Base-by-base conservation (phyloP, 768 basidiomycete genomes). In the Mycena crocata region DNA sequence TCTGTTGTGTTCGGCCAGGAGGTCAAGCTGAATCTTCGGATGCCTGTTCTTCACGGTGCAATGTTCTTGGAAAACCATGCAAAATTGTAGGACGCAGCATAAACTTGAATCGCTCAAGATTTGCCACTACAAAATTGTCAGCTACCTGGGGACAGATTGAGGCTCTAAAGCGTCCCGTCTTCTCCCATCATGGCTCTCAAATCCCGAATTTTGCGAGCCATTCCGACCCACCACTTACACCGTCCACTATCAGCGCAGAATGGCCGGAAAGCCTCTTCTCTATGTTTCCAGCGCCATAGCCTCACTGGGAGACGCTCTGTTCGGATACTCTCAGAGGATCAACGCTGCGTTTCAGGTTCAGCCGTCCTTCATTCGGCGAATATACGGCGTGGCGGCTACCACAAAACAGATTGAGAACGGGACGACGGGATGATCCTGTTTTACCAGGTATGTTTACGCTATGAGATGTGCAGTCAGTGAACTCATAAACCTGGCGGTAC, bases 231-330 rank as follows among this genome's bases (percentile, higher is more conserved):
- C 62, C 21, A 59, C 76, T 24, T 86, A 85, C 72, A 77, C 75
- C 39, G 77, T 79, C 69, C 82, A 84, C 67, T 87, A 86, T 77
- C 85, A 85, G 62, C 76, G 79, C 79, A 85, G 84, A 84, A 80
- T 86, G 81, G 81, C 84, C 30, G 86, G 86, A 23, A 77, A 76
- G 49, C 82, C 82, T n/a, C 76, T 87, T 28, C 79, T 87, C 10
- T 83, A 85, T 72, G 81, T 80, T 49, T 86, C 86, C 35, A 84
- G 85, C 60, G 86, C 85, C 0, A 78, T 85, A 40, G 85, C 85
- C n/a, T 84, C 84, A 66, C 80, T 87, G 68, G 86, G 86, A 54
- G 86, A 87, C 69, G 86, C 86, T 17, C 84, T 86, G 80, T 85
- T 87, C 65, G 86, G 86, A 7, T 87, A 86, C 61, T 82, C 84